phyloP scores from a whole-genome alignment of 129 eudicot genomes.

The Tagetes erecta region DNA sequence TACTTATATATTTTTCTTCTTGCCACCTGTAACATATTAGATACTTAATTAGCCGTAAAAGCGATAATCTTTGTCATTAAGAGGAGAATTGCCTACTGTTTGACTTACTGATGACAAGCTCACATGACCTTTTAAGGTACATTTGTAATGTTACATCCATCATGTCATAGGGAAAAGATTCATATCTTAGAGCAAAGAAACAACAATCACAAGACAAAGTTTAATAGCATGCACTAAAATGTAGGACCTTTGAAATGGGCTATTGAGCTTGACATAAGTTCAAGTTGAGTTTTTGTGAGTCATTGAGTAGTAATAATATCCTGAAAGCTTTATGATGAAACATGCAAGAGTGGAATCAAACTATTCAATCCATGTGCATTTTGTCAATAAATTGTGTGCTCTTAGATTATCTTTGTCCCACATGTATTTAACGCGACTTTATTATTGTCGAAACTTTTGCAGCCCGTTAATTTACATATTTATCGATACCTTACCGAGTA shows the following conservation, averaged over 20 bases:
- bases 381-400: slow-evolving; percentile 21
- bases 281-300: neutral
- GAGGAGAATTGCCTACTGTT: neutral
- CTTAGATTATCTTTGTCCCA: slow-evolving; percentile 21
- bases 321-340: slow-evolving; percentile 15
- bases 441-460: neutral
- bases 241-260: slow-evolving; percentile 29
- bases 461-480: neutral
- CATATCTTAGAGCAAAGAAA: slow-evolving; percentile 20
- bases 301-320: slow-evolving; percentile 5
- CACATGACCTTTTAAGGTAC: neutral
- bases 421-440: neutral
- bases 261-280: slow-evolving; percentile 1
- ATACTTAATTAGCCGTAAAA: slow-evolving; percentile 2
- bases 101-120: neutral
- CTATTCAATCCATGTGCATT: slow-evolving; percentile 35
- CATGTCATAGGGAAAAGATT: slow-evolving; percentile 18
- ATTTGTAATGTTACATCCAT: neutral
- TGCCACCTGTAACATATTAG: slow-evolving; percentile 7
- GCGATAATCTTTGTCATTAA: neutral
- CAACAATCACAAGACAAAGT: slow-evolving; percentile 22
- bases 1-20: neutral
- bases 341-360: slow-evolving; percentile 25
- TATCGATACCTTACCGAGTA: neutral
- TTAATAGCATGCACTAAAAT: slow-evolving; percentile 18